Evolutionary conservation across 495 filamentous ascomycete species (phyloP).

Genomic region (Clavariopsis aquatica): DNA sequence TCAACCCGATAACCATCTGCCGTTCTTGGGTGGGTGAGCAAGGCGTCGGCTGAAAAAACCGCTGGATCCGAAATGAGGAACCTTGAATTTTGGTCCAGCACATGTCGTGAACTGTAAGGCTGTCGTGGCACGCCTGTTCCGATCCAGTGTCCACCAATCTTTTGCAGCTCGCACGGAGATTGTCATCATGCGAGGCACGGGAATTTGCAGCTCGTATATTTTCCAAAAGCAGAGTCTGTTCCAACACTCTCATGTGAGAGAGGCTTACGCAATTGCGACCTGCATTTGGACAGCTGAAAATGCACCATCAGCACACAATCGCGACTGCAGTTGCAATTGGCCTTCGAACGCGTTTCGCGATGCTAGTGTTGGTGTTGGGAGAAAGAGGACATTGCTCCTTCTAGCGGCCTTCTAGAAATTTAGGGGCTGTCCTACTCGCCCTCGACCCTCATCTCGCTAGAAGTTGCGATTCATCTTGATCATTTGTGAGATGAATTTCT

Average conservation of each 20-base stretch:
- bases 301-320: conserved; percentile 15
- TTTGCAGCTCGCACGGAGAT: neutral
- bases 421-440: conserved; percentile 24
- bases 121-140: conserved; percentile 6
- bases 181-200: conserved; percentile 1
- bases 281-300: neutral
- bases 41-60: neutral
- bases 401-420: conserved; percentile 19
- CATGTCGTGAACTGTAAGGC: neutral
- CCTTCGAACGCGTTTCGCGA: conserved; percentile 21
- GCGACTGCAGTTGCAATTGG: conserved; percentile 17
- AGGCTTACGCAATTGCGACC: neutral
- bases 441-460: conserved; percentile 22
- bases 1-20: neutral
- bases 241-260: neutral
- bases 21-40: neutral
- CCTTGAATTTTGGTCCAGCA: neutral
- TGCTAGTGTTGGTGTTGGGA: conserved; percentile 6
- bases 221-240: neutral
- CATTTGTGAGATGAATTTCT: conserved; percentile 3
- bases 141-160: neutral
- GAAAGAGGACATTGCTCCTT: conserved; percentile 2
- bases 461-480: conserved; percentile 1
- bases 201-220: neutral
- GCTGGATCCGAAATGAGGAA: neutral